Evolutionary conservation across 441 rosid genomes (phyloP).

Genomic region (Metrosideros polymorpha): DNA sequence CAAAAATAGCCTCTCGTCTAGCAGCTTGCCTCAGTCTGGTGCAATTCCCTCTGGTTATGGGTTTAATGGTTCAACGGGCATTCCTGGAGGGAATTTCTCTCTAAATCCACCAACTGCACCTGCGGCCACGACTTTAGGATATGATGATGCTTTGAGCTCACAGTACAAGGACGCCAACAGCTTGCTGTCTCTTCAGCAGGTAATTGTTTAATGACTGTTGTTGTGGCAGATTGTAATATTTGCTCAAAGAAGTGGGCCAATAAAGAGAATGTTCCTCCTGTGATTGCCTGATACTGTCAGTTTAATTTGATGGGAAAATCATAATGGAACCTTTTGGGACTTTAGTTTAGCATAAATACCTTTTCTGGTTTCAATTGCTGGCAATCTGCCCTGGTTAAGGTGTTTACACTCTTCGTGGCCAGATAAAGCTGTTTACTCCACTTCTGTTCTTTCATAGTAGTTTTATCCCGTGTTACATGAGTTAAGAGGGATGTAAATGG

Average conservation of each 20-base stretch:
- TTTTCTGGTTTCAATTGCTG: not conserved
- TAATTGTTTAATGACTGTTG: constrained; percentile 4
- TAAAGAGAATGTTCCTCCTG: not conserved
- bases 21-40: constrained; percentile 86
- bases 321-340: not conserved
- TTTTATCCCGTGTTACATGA: not conserved
- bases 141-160: constrained; percentile 69
- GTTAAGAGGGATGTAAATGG: not conserved
- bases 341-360: not conserved
- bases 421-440: not conserved
- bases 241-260: not conserved
- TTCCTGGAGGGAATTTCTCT: constrained; percentile 62
- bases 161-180: constrained; percentile 80
- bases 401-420: not conserved
- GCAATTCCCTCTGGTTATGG: constrained; percentile 87
- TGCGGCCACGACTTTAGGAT: constrained; percentile 51
- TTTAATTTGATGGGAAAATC: not conserved
- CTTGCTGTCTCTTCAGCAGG: constrained; percentile 85
- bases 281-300: not conserved
- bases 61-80: constrained; percentile 62
- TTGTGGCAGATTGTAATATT: not conserved
- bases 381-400: not conserved
- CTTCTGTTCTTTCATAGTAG: not conserved
- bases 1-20: constrained; percentile 64
- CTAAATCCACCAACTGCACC: constrained; percentile 62